Conservation (phyloP, 805 yeast genomes). For the Hanseniaspora nectarophila region DNA sequence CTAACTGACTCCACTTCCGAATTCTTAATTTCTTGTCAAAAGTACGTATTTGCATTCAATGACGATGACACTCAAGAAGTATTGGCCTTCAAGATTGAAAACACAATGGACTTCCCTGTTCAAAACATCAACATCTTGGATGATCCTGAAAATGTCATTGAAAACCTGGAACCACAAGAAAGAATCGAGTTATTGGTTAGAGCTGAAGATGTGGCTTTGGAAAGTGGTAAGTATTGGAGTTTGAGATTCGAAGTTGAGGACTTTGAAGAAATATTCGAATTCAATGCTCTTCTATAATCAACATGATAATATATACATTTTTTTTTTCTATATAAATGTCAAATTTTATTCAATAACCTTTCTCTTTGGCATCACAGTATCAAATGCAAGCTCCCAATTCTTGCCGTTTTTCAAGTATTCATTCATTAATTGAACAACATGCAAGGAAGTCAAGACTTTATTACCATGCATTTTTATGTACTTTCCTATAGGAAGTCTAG, state of each 20-base stretch:
- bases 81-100: conserved; percentile 70
- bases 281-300: conserved; percentile 17
- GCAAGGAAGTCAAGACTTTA: conserved; percentile 82
- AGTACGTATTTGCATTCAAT: conserved; percentile 55
- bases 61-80: conserved; percentile 36
- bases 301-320: background rate
- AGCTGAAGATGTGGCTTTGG: conserved; percentile 71
- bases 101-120: conserved; percentile 70
- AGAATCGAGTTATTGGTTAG: conserved; percentile 42
- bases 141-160: conserved; percentile 28
- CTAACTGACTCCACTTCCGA: conserved; percentile 90
- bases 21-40: conserved; percentile 72
- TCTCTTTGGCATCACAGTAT: conserved; percentile 73
- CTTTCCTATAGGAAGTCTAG: conserved; percentile 76
- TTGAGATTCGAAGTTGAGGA: conserved; percentile 61
- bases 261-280: conserved; percentile 17
- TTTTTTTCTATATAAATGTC: background rate
- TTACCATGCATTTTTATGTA: conserved; percentile 74
- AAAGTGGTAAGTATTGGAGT: conserved; percentile 55
- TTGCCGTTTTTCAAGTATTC: conserved; percentile 57
- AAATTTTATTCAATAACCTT: conserved; percentile 33
- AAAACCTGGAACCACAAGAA: conserved; percentile 23
- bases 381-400: conserved; percentile 82
- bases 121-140: conserved; percentile 43
- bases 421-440: conserved; percentile 79